These are phyloP conservation scores for Tubosaeta sp. DNA, from an alignment of 768 basidiomycete species.

Conservation along the genomic window DNA sequence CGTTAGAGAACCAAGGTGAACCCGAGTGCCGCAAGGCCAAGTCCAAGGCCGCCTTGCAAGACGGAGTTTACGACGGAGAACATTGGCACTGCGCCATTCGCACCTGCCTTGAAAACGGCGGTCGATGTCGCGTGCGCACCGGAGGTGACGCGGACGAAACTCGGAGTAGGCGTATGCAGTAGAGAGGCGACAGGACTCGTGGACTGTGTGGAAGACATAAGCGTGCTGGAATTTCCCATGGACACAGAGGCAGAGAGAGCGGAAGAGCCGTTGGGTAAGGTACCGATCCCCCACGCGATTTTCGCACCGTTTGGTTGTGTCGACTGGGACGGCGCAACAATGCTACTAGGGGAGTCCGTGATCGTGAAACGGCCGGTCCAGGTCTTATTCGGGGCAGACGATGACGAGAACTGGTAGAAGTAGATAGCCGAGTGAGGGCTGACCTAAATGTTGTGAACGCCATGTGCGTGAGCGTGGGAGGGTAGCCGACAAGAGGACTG, in stretches of 20 bases:
- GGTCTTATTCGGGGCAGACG: conserved; percentile 33
- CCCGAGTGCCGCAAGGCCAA: background rate
- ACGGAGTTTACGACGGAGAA: background rate
- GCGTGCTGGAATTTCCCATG: background rate
- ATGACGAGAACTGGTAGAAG: conserved; percentile 73
- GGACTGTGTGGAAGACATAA: conserved; percentile 2
- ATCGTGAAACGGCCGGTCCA: conserved; percentile 84
- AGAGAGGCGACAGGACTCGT: background rate
- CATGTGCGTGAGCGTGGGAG: background rate
- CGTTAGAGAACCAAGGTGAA: background rate
- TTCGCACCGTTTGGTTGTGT: conserved; percentile 46
- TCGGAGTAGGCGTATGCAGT: background rate
- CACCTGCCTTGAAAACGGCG: background rate
- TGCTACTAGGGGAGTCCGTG: conserved; percentile 43
- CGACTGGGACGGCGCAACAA: conserved; percentile 46
- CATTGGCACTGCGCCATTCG: background rate
- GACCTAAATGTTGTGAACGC: conserved; percentile 39
- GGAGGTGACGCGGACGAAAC: background rate
- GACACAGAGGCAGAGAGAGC: conserved; percentile 22
- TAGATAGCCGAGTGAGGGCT: conserved; percentile 63
- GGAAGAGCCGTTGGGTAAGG: conserved; percentile 41
- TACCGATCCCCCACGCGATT: conserved; percentile 67
- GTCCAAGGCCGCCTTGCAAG: background rate
- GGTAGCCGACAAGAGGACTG: background rate
- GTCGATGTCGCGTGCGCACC: background rate